phyloP scores from a whole-genome alignment of 2,329 filamentous ascomycete species.

The Alternaria triticimaculans region DNA sequence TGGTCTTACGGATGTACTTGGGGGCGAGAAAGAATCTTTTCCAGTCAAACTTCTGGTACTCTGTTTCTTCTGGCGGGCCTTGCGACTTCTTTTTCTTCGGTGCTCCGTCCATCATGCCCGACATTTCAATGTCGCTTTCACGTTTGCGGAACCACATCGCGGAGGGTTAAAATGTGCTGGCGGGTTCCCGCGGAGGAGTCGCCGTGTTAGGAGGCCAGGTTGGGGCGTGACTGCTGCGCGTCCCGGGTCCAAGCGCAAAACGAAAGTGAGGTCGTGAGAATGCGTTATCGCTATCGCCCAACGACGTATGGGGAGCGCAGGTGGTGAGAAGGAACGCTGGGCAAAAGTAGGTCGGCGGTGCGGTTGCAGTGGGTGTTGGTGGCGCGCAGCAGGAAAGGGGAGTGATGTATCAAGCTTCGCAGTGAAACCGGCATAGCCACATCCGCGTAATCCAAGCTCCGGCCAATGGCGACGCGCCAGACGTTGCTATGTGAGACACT shows the following conservation, averaged over 20 bases:
- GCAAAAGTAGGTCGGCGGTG: slow-evolving; percentile 1
- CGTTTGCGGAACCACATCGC: slow-evolving; percentile 33
- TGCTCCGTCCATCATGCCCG: slow-evolving; percentile 19
- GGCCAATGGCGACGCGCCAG: slow-evolving; percentile 28
- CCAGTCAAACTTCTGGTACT: slow-evolving; percentile 44
- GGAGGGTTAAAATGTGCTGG: background rate
- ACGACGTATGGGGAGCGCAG: background rate
- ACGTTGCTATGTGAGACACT: slow-evolving; percentile 33
- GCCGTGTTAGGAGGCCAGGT: slow-evolving; percentile 7
- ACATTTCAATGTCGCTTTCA: slow-evolving; percentile 42
- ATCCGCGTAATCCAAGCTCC: slow-evolving; percentile 15
- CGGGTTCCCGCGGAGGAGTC: background rate
- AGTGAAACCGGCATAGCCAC: slow-evolving; percentile 39
- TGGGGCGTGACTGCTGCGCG: background rate
- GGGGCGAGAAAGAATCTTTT: slow-evolving; percentile 42
- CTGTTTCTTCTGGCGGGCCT: slow-evolving; percentile 35
- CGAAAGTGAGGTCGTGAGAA: background rate
- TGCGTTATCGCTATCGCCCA: background rate
- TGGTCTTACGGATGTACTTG: slow-evolving; percentile 44
- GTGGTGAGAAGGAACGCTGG: slow-evolving; percentile 3
- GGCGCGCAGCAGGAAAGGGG: slow-evolving; percentile 18
- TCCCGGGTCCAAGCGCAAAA: background rate
- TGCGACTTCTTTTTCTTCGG: slow-evolving; percentile 25
- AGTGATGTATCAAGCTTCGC: slow-evolving; percentile 26
- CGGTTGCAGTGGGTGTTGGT: slow-evolving; percentile 6